Evolutionary conservation across 2,329 filamentous ascomycete species (phyloP), one percentile per base, ranked within the genome.

Genomic region (Aureobasidium lini): DNA sequence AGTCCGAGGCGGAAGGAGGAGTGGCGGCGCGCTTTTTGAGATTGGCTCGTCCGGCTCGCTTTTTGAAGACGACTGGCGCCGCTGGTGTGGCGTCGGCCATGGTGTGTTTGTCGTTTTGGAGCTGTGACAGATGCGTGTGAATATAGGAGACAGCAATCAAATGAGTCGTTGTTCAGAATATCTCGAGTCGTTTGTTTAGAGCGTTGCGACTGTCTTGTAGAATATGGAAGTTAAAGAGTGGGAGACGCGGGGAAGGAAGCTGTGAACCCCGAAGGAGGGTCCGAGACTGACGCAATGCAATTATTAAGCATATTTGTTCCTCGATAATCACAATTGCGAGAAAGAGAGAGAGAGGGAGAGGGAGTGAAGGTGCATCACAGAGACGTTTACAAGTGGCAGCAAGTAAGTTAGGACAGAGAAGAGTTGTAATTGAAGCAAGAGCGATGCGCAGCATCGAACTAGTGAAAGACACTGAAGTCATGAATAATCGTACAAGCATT

Each of bases 1-100:
- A 84, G 66, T 76, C 79, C 1, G 50, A 44, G 60, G 82, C 83
- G 11, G 87, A 85, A 6, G 90, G 88, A 57, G 90, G 90, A 39
- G 90, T 89, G 31, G 87, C 84, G 18, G 88, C 83, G 64, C 89
- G 85, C 77, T 95, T 96, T 69, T 92, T 85, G 58, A 92, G 78
- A 68, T 86, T 91, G 52, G 85, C 92, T 63, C 81, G 82, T 71
- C 91, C 95, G 68, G 82, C 82, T 71, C 92, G 84, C 73, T 94
- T 95, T 73, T 95, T 96, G 82, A 96, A 96, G 54, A 89, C 73
- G 13, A 87, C 82, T 3, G 67, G 65, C 5, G 64, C 66, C 1
- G 54, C 4, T 18, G 34, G 7, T 4, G 54, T 48, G 42, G 54
- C 54, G 63, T 73, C 70, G 52, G 71, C 65, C 69, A 71, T 71